phyloP scores from a whole-genome alignment of 805 yeast species.

The Candida insectorum region DNA sequence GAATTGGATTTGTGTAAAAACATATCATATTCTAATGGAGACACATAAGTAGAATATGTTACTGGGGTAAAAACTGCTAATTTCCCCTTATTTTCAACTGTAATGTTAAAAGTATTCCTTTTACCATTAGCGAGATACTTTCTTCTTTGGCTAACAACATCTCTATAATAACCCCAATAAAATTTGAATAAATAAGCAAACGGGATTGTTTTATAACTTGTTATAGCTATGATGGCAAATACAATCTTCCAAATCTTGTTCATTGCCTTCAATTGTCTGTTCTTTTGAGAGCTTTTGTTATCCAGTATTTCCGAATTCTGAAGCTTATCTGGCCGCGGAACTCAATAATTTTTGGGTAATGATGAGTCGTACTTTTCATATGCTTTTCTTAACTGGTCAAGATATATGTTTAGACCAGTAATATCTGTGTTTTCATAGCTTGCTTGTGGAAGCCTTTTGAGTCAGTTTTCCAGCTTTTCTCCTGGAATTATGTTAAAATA shows the following conservation, averaged over 20 bases:
- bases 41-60: slow-evolving; percentile 51
- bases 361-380: too few relatives aligned
- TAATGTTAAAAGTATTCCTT: slow-evolving; percentile 31
- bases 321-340: too few relatives aligned
- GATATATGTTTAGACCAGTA: too few relatives aligned
- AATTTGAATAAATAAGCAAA: slow-evolving; percentile 64
- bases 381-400: too few relatives aligned
- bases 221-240: slow-evolving; percentile 18
- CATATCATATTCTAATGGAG: slow-evolving; percentile 80
- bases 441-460: too few relatives aligned
- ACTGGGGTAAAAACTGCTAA: slow-evolving; percentile 43
- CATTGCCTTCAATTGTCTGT: slow-evolving; percentile 6
- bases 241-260: slow-evolving; percentile 3
- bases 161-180: slow-evolving; percentile 43
- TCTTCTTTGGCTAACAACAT: slow-evolving; percentile 36
- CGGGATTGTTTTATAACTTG: slow-evolving; percentile 65
- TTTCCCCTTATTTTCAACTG: slow-evolving; percentile 16
- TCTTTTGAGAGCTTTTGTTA: too few relatives aligned
- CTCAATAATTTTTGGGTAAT: too few relatives aligned
- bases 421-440: too few relatives aligned
- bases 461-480: too few relatives aligned
- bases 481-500: too few relatives aligned
- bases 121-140: slow-evolving; percentile 17
- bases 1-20: slow-evolving; percentile 86
- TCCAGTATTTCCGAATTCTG: too few relatives aligned